Evolutionary conservation across 2,329 filamentous ascomycete genomes (phyloP), one percentile per base, ranked within the genome.

Genomic region (Aspergillus sojae): DNA sequence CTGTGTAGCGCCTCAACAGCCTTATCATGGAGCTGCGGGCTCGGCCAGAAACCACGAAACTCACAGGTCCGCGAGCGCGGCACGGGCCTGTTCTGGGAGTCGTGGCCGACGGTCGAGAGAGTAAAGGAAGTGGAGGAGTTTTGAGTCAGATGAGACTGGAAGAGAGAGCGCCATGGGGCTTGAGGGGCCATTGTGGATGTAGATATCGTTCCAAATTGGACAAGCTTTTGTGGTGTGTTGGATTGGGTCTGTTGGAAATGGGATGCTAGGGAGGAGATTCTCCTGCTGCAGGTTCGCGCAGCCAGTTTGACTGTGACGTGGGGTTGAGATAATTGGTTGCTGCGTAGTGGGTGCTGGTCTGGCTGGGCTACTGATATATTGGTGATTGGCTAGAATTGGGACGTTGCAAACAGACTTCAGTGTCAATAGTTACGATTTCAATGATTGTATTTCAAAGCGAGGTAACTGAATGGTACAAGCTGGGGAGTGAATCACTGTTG

Each of bases 1-100:
- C 69, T 56, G 10, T 83, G 83, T 66, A 88, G 83, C 3, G 92
- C 90, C 39, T 86, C 80, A 77, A 95, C 94, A 76, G 89, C 88
- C 50, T 88, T 85, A 78, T 94, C 92, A 4, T 90, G 89, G 1
- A 96, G 73, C 3, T 72, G 61, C 1, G 79, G 82, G 61, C 85
- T 84, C 0, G 88, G 89, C 87, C 91, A 97, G 80, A 96, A 89
- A 69, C 93, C 93, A 65, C 94, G 90, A 80, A 88, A 94, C 72
- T 97, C 88, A 78, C 94, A 95, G 72, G 88, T 93, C n/a, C 76
- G 74, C 12, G 73, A 67, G 56, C 76, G 75, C 14, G 76, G 76
- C 3, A 75, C 65, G 16, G 71, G 64, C 2, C 60, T 65, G 19
- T 66, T 63, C 2, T 67, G 34, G 10, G 65, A 53, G 58, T 69